A percentile compares a stretch with the other conserved stretches of the same genome.
phyloP scores from a whole-genome alignment of 2,329 filamentous ascomycete species.

The Arthroderma uncinatum region DNA sequence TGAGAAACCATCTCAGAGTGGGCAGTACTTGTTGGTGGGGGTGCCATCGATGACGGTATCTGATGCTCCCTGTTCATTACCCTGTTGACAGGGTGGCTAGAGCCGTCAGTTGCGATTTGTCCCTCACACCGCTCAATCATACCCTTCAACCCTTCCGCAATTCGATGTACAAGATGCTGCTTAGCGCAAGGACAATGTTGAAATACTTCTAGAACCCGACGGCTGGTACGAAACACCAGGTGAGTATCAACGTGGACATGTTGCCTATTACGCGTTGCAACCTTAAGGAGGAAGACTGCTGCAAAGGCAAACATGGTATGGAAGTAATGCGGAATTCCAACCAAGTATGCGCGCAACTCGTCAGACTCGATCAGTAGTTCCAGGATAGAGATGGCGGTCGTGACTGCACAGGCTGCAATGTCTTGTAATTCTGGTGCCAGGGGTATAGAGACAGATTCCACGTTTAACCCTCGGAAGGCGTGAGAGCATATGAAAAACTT shows the following conservation, averaged over 20 bases:
- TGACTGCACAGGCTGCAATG: constrained; percentile 17
- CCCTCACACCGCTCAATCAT: constrained; percentile 17
- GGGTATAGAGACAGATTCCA: constrained; percentile 26
- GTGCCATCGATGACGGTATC: neutral
- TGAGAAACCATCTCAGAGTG: constrained; percentile 7
- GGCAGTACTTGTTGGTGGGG: neutral
- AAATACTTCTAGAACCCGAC: constrained; percentile 22
- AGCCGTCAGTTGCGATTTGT: neutral
- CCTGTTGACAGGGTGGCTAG: neutral
- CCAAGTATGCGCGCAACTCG: constrained; percentile 27
- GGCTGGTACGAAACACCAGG: constrained; percentile 19
- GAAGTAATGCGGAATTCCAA: constrained; percentile 34
- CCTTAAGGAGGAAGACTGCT: constrained; percentile 32
- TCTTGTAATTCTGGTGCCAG: constrained; percentile 12
- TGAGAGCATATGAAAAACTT: constrained; percentile 40
- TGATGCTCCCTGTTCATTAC: neutral
- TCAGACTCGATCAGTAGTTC: constrained; percentile 29
- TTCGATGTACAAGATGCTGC: constrained; percentile 25
- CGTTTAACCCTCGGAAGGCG: constrained; percentile 35
- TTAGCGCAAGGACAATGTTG: constrained; percentile 21
- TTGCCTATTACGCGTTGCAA: constrained; percentile 28
- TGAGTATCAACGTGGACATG: constrained; percentile 25
- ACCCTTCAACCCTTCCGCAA: constrained; percentile 24
- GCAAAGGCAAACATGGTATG: constrained; percentile 36
- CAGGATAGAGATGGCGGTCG: constrained; percentile 29